These are phyloP conservation scores for Thermothielavioides terrestris DNA, from an alignment of 495 filamentous ascomycete species.

Conservation along the genomic window DNA sequence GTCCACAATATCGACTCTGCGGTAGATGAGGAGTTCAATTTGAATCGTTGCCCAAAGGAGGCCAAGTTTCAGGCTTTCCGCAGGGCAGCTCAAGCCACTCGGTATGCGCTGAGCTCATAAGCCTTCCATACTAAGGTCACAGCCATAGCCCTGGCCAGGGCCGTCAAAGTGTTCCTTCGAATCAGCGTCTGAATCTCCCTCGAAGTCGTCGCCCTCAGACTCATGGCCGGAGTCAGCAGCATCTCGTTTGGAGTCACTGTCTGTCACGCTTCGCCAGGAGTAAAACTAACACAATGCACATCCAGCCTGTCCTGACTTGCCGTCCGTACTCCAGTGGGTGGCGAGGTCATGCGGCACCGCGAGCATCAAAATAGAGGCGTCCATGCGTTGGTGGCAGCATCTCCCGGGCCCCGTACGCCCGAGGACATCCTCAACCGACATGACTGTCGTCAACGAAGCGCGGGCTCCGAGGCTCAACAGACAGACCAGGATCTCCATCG, in stretches of 20 bases:
- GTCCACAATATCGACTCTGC: background rate
- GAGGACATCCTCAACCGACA: no score
- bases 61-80: background rate
- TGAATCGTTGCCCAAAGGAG: constrained; percentile 8
- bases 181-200: no score
- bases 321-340: background rate
- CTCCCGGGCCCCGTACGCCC: background rate
- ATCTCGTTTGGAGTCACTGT: no score
- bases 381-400: constrained; percentile 1
- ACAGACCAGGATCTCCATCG: constrained; percentile 32
- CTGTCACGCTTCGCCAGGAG: background rate
- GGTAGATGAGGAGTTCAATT: constrained; percentile 5
- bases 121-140: no score
- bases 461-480: constrained; percentile 25
- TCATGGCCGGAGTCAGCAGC: no score
- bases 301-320: constrained; percentile 1
- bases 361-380: background rate
- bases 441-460: constrained; percentile 2
- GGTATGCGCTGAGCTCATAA: no score
- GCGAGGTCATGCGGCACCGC: background rate
- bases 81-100: constrained; percentile 5
- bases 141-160: no score
- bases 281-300: background rate
- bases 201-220: no score
- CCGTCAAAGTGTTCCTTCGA: no score